phyloP scores from a whole-genome alignment of 139 green algal genomes.

The Tetraselmis striata region DNA sequence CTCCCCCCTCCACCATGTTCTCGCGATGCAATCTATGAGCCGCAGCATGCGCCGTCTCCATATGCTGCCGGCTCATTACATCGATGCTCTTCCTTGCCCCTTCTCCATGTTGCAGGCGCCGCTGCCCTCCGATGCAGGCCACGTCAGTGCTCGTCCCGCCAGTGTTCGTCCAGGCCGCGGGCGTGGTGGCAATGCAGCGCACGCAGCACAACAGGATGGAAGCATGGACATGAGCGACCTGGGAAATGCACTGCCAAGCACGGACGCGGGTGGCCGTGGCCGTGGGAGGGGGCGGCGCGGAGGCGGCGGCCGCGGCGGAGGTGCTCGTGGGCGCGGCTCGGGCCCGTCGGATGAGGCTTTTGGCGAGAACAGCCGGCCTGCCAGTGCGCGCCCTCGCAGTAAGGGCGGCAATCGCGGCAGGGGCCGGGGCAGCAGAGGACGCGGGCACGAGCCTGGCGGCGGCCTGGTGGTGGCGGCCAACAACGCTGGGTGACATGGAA shows the following conservation, averaged over 20 bases:
- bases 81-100: too few relatives aligned
- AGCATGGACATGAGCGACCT: neutral
- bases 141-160: neutral
- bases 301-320: neutral
- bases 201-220: neutral
- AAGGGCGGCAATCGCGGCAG: neutral
- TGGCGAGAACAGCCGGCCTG: too few relatives aligned
- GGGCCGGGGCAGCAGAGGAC: neutral
- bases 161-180: neutral
- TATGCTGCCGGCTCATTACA: too few relatives aligned
- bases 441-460: neutral
- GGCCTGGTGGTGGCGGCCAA: neutral
- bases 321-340: neutral
- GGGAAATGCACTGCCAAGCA: neutral
- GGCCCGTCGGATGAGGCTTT: too few relatives aligned
- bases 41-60: too few relatives aligned
- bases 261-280: neutral
- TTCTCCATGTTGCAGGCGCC: too few relatives aligned
- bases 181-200: neutral
- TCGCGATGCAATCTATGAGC: too few relatives aligned
- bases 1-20: too few relatives aligned
- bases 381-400: too few relatives aligned
- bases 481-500: neutral
- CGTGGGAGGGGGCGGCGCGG: neutral
- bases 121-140: too few relatives aligned